These are phyloP conservation scores for Monotropa hypopitys DNA, from an alignment of 179 eudicot species.

Conservation along the genomic window DNA sequence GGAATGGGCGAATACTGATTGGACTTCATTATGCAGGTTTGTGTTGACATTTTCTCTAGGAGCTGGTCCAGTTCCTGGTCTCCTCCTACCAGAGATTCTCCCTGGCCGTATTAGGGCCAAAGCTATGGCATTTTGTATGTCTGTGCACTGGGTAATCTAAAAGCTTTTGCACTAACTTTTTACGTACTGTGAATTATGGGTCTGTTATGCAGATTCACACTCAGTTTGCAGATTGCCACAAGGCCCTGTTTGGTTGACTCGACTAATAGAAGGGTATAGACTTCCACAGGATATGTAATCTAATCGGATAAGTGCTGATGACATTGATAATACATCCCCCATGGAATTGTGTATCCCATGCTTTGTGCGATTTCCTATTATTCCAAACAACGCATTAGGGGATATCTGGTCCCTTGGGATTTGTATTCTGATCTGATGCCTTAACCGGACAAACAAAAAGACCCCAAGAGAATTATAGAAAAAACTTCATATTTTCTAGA, in stretches of 20 bases:
- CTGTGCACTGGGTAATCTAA: constrained; percentile 77
- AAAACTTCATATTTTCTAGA: neutral
- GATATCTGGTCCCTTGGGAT: neutral
- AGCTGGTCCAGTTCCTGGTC: constrained; percentile 90
- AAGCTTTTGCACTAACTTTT: neutral
- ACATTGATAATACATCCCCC: neutral
- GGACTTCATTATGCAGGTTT: constrained; percentile 36
- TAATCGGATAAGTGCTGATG: neutral
- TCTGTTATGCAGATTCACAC: neutral
- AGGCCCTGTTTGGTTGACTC: neutral
- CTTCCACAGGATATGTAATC: neutral
- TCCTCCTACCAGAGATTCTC: constrained; percentile 79
- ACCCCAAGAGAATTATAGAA: neutral
- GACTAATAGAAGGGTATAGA: neutral
- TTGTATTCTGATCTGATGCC: neutral
- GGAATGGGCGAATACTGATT: neutral
- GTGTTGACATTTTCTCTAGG: constrained; percentile 74
- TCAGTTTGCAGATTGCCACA: neutral
- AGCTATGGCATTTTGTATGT: constrained; percentile 90
- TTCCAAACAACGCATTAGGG: neutral
- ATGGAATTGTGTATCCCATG: neutral
- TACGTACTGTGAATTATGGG: neutral
- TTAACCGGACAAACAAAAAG: neutral
- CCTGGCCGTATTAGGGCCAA: constrained; percentile 80
- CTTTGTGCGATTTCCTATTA: neutral